These are phyloP conservation scores for Nicotiana obtusifolia DNA, from an alignment of 257 asterid species.

Conservation along the genomic window DNA sequence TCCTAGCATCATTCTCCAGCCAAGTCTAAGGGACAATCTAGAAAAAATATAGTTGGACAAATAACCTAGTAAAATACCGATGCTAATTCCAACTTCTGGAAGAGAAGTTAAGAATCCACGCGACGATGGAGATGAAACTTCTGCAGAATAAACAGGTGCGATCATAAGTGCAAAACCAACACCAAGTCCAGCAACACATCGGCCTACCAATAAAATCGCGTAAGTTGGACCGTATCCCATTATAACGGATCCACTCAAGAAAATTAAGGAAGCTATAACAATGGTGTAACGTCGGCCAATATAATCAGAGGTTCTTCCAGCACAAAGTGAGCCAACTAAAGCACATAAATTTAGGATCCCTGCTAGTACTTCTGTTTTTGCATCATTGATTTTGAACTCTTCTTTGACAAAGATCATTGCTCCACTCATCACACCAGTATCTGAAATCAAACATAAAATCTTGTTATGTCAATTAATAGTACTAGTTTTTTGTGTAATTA, in stretches of 20 bases:
- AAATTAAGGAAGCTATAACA: constrained; percentile 42
- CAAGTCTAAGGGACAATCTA: constrained; percentile 26
- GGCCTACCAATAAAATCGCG: constrained; percentile 37
- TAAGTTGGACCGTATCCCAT: constrained; percentile 68
- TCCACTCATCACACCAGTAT: constrained; percentile 84
- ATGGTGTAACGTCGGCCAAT: constrained; percentile 67
- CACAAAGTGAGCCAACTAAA: constrained; percentile 53
- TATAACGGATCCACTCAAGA: constrained; percentile 56
- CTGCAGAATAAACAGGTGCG: constrained; percentile 79
- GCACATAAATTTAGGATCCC: constrained; percentile 74
- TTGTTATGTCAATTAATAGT: background rate
- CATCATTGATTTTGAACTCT: constrained; percentile 49
- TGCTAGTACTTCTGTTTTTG: constrained; percentile 47
- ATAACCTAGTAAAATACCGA: constrained; percentile 58
- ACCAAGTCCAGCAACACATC: constrained; percentile 67
- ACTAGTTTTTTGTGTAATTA: background rate
- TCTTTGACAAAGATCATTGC: constrained; percentile 71
- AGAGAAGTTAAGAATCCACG: constrained; percentile 63
- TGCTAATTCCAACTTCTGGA: constrained; percentile 67
- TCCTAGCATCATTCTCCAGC: constrained; percentile 80
- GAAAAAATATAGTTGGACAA: constrained; percentile 49
- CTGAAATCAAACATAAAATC: constrained; percentile 22
- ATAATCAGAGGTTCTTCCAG: constrained; percentile 64
- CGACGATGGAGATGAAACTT: constrained; percentile 51
- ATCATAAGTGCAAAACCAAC: constrained; percentile 89